phyloP scores from a whole-genome alignment of 2,329 filamentous ascomycete species.

The Xylariales sp. region DNA sequence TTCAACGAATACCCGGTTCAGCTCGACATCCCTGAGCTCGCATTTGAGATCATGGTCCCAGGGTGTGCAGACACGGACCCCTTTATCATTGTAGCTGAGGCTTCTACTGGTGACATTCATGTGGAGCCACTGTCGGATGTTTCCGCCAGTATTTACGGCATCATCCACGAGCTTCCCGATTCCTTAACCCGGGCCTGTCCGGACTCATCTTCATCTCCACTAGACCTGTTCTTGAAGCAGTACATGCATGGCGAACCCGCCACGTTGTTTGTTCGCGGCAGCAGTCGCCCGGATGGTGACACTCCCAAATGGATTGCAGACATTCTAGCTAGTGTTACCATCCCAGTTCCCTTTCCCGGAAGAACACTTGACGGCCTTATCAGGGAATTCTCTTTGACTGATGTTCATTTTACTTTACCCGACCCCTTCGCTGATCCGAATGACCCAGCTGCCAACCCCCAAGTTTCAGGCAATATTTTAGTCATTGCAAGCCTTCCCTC shows the following conservation, averaged over 20 bases:
- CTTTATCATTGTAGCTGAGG: conserved; percentile 82
- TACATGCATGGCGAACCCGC: conserved; percentile 85
- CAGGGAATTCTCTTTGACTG: conserved; percentile 84
- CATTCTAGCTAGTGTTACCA: conserved; percentile 81
- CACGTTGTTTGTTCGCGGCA: conserved; percentile 85
- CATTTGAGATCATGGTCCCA: conserved; percentile 86
- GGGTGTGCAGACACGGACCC: conserved; percentile 79
- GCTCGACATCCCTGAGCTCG: conserved; percentile 80
- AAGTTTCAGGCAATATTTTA: conserved; percentile 84
- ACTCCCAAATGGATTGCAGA: conserved; percentile 87
- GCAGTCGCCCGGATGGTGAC: conserved; percentile 70
- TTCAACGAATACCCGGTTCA: conserved; percentile 83
- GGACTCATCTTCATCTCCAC: conserved; percentile 79
- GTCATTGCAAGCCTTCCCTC: conserved; percentile 83
- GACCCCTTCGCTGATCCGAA: conserved; percentile 81
- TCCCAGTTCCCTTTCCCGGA: conserved; percentile 87
- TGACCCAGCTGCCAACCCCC: conserved; percentile 77
- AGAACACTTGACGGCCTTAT: conserved; percentile 84
- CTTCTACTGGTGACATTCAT: conserved; percentile 73
- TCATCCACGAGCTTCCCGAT: conserved; percentile 79
- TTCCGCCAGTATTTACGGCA: conserved; percentile 74
- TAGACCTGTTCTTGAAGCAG: conserved; percentile 82
- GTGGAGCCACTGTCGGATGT: conserved; percentile 77
- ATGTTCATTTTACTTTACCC: conserved; percentile 88
- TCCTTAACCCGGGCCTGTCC: conserved; percentile 80